phyloP scores from a whole-genome alignment of 140 eudicot genomes.

The Senecio squalidus region DNA sequence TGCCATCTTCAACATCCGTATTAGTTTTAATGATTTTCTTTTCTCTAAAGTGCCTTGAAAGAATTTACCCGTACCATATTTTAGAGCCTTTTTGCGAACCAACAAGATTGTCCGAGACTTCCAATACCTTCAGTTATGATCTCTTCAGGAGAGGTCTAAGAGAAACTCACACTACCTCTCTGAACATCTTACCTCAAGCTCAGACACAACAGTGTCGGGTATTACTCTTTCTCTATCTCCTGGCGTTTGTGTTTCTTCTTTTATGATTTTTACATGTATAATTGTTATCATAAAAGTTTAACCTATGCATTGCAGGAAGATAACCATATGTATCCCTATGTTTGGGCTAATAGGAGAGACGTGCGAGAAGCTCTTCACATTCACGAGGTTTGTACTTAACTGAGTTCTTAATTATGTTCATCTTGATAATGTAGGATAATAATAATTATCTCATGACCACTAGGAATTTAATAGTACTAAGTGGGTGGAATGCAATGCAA shows the following conservation, averaged over 20 bases:
- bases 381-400: conserved; percentile 8
- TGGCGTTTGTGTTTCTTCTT: background rate
- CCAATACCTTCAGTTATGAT: conserved; percentile 1
- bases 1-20: background rate
- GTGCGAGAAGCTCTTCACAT: conserved; percentile 35
- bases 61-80: background rate
- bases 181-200: conserved; percentile 17
- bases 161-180: background rate
- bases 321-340: conserved; percentile 2
- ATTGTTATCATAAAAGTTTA: too few relatives aligned
- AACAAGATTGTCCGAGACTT: too few relatives aligned
- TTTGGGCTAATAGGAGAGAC: conserved; percentile 21
- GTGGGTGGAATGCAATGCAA: conserved; percentile 19
- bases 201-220: conserved; percentile 22
- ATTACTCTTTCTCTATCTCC: conserved; percentile 15
- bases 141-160: background rate
- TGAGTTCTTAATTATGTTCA: background rate
- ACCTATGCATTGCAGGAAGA: conserved; percentile 6
- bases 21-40: background rate
- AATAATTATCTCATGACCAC: background rate
- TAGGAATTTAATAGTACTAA: conserved; percentile 3
- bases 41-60: conserved; percentile 20
- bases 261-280: too few relatives aligned
- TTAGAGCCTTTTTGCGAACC: conserved; percentile 16
- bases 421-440: conserved; percentile 2